phyloP scores from a whole-genome alignment of 331 rosid genomes.

The Cydonia oblonga region DNA sequence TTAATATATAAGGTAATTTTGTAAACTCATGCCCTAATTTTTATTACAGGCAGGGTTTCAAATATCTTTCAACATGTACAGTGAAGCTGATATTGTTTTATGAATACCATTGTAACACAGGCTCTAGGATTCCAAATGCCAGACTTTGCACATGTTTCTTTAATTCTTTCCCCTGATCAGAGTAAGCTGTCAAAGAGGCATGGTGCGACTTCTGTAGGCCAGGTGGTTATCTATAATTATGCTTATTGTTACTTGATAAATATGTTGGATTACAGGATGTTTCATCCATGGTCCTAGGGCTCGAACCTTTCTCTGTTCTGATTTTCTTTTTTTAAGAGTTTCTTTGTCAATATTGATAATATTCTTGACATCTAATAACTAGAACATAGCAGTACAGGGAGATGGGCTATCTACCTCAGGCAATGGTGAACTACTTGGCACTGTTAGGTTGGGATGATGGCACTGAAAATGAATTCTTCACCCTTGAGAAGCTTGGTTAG shows the following conservation, averaged over 20 bases:
- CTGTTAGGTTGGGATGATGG: slow-evolving; percentile 99
- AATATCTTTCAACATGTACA: neutral
- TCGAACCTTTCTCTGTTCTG: neutral
- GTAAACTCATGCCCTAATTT: neutral
- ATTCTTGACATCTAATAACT: slow-evolving; percentile 15
- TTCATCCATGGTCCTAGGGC: neutral
- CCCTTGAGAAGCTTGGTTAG: slow-evolving; percentile 75
- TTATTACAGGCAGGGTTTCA: neutral
- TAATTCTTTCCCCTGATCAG: slow-evolving; percentile 91
- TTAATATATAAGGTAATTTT: slow-evolving; percentile 66
- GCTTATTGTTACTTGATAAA: neutral
- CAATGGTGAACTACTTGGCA: slow-evolving; percentile 83
- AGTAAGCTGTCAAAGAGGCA: slow-evolving; percentile 95
- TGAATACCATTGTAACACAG: slow-evolving; percentile 32
- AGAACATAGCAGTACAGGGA: slow-evolving; percentile 53
- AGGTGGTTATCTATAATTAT: slow-evolving; percentile 37
- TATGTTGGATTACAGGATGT: neutral
- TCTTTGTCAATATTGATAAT: neutral
- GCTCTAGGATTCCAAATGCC: slow-evolving; percentile 89
- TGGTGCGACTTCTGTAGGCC: slow-evolving; percentile 98
- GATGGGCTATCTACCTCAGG: slow-evolving; percentile 87
- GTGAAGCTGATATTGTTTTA: slow-evolving; percentile 13
- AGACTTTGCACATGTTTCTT: slow-evolving; percentile 85
- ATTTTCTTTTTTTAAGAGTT: neutral
- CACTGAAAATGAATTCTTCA: slow-evolving; percentile 80